These are phyloP conservation scores for Fusarium acutatum DNA, from an alignment of 2,329 filamentous ascomycete genomes.

Conservation along the genomic window DNA sequence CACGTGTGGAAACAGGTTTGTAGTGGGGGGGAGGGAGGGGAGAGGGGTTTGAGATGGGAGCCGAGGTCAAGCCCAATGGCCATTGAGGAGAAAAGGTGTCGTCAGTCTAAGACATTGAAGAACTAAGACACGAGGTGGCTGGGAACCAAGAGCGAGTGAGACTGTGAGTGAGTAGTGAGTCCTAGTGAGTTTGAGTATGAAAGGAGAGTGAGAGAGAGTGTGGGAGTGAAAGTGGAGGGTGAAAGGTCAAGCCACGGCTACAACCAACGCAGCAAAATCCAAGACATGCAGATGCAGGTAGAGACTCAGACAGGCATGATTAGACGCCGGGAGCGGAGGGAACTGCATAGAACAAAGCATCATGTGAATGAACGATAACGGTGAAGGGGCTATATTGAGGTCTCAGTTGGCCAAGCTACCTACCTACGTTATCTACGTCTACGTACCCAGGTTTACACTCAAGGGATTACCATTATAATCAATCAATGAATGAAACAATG, in stretches of 20 bases:
- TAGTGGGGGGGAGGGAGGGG: background rate
- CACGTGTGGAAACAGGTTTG: constrained; percentile 5
- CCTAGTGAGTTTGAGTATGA: background rate
- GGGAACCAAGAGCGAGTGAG: constrained; percentile 1
- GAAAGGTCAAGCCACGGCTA: background rate
- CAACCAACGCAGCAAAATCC: constrained; percentile 35
- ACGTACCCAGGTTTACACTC: background rate
- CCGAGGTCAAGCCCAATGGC: constrained; percentile 11
- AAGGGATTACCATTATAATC: background rate
- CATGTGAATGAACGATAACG: constrained; percentile 32
- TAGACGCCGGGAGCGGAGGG: constrained; percentile 37
- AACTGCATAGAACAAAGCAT: constrained; percentile 33
- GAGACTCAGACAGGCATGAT: background rate
- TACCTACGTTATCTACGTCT: background rate
- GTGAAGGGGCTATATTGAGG: background rate
- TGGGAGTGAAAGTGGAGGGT: constrained; percentile 10
- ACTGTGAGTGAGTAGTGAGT: background rate
- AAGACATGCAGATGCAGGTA: constrained; percentile 37
- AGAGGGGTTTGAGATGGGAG: background rate
- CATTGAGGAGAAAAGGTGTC: constrained; percentile 11
- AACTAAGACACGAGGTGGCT: constrained; percentile 35
- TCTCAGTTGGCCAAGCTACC: background rate
- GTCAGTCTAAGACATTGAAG: constrained; percentile 29
- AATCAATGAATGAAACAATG: background rate
- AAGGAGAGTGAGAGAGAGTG: background rate